These are phyloP conservation scores for Tetradesmus obliquus DNA, from an alignment of 139 green algal species.

Conservation along the genomic window DNA sequence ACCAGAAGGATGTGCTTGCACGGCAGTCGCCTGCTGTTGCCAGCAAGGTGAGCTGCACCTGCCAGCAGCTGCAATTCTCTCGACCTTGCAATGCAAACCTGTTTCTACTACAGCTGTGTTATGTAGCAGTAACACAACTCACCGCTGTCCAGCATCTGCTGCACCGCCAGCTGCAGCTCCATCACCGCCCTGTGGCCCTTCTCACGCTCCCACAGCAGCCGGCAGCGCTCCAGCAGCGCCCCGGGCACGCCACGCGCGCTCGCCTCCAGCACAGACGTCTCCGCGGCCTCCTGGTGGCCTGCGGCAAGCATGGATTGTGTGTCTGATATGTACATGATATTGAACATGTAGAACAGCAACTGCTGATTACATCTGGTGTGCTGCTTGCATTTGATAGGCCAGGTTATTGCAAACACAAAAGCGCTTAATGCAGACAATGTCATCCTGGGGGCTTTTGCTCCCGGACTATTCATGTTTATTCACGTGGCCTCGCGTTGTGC, in stretches of 20 bases:
- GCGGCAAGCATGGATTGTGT: not conserved
- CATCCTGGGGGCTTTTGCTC: too few relatives aligned
- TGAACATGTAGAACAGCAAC: not conserved
- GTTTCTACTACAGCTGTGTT: too few relatives aligned
- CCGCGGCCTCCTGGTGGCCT: constrained; percentile 89
- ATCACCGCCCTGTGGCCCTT: constrained; percentile 70
- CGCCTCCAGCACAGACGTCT: constrained; percentile 87
- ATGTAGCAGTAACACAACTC: not conserved
- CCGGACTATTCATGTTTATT: too few relatives aligned
- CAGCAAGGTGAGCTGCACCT: too few relatives aligned
- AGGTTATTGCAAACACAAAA: not conserved
- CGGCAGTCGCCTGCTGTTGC: too few relatives aligned
- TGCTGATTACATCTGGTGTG: not conserved
- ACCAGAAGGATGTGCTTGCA: not conserved
- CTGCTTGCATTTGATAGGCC: not conserved
- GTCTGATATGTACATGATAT: not conserved
- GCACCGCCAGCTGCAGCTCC: constrained; percentile 71
- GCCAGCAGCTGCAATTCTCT: not conserved
- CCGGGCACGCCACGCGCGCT: constrained; percentile 55
- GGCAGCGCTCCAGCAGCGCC: constrained; percentile 79
- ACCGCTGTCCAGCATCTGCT: constrained; percentile 33
- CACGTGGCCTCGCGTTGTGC: too few relatives aligned
- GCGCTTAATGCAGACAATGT: not conserved
- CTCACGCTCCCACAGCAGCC: constrained; percentile 88
- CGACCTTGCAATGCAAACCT: not conserved